Conservation (phyloP, 73 alveolate species). For the Symbiodinium pilosum region DNA sequence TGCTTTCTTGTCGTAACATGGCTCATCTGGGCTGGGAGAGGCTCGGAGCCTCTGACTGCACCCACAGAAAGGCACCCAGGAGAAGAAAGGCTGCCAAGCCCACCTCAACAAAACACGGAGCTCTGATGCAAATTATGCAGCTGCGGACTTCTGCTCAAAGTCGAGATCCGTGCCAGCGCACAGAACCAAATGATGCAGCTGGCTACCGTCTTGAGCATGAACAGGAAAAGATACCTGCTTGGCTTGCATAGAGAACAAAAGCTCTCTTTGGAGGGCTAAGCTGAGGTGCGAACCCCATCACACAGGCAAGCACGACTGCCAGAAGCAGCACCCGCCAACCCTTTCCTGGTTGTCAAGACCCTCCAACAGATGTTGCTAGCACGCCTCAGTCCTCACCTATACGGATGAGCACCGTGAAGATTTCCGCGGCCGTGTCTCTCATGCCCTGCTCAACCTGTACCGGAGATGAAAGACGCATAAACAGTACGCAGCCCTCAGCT, state of each 20-base stretch:
- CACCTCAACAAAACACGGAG: background rate
- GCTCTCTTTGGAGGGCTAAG: background rate
- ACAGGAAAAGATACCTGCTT: conserved; percentile 28
- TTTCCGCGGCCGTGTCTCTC: conserved; percentile 6
- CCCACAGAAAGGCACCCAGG: conserved; percentile 53
- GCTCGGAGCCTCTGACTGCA: background rate
- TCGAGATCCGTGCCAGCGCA: background rate
- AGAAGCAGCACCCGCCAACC: conserved; percentile 75
- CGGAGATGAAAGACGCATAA: background rate
- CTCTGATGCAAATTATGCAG: too few relatives aligned
- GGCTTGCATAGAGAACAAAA: too few relatives aligned
- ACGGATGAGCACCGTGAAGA: conserved; percentile 27
- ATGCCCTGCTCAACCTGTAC: conserved; percentile 48
- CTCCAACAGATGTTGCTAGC: too few relatives aligned
- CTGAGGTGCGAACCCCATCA: conserved; percentile 26
- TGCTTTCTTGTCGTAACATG: too few relatives aligned
- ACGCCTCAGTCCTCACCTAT: background rate
- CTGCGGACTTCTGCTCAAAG: too few relatives aligned
- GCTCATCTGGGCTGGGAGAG: too few relatives aligned
- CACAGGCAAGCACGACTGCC: conserved; percentile 63
- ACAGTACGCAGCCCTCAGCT: too few relatives aligned
- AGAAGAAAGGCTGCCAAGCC: conserved; percentile 41
- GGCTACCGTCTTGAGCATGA: conserved; percentile 83
- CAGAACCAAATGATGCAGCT: conserved; percentile 90
- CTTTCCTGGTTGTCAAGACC: too few relatives aligned